phyloP scores from a whole-genome alignment of 352 stramenopile genomes.

The Globisporangium irregulare region DNA sequence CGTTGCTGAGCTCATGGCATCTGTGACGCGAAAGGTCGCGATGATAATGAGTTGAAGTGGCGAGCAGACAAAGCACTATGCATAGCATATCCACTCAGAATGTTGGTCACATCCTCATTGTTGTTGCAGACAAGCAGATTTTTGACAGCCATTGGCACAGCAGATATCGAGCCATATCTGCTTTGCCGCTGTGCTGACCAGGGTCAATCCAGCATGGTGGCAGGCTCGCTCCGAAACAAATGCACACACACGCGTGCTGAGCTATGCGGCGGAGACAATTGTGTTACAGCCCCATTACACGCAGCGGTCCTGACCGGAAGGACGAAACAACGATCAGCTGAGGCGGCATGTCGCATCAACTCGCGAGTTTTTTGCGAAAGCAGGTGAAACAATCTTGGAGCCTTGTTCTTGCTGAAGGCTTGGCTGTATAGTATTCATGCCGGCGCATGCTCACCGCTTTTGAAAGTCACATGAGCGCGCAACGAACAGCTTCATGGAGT shows the following conservation, averaged over 20 bases:
- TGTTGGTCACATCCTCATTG: neutral
- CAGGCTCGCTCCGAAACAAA: too few relatives aligned
- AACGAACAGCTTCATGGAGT: too few relatives aligned
- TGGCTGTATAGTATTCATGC: too few relatives aligned
- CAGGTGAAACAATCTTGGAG: neutral
- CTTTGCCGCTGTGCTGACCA: too few relatives aligned
- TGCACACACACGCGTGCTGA: too few relatives aligned
- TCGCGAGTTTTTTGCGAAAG: neutral
- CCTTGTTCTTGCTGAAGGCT: too few relatives aligned
- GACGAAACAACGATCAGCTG: neutral
- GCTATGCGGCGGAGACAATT: neutral
- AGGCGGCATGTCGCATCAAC: neutral
- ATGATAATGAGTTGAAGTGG: neutral
- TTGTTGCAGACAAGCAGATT: neutral
- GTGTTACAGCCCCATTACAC: neutral
- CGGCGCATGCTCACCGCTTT: too few relatives aligned
- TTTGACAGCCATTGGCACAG: too few relatives aligned
- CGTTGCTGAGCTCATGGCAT: conserved; percentile 1
- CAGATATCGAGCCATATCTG: too few relatives aligned
- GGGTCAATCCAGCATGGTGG: too few relatives aligned
- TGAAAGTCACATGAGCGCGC: too few relatives aligned
- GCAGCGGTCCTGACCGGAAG: neutral
- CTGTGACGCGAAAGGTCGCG: neutral
- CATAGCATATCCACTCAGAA: neutral
- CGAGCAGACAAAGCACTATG: neutral